A percentile compares a stretch with the other conserved stretches of the same genome.
Conservation (phyloP, 1,139 yeast species). For the Yarrowia galli region DNA sequence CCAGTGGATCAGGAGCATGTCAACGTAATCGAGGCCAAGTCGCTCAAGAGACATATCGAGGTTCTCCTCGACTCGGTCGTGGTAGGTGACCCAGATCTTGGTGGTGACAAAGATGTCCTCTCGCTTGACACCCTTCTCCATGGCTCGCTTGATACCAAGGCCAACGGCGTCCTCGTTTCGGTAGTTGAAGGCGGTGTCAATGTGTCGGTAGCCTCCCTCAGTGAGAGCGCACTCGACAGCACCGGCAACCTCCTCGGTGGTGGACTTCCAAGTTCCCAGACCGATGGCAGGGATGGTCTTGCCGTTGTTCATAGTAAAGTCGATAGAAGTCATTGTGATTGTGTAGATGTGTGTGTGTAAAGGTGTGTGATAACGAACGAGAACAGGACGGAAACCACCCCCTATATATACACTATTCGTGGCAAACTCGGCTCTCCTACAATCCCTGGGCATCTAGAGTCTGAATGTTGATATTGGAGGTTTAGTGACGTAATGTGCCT, state of each 20-base stretch:
- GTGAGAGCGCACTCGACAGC: slow-evolving; percentile 68
- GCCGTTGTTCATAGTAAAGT: slow-evolving; percentile 64
- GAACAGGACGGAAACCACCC: background rate
- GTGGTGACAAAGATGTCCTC: slow-evolving; percentile 79
- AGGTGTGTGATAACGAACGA: slow-evolving; percentile 20
- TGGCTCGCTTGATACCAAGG: slow-evolving; percentile 57
- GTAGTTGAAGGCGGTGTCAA: slow-evolving; percentile 78
- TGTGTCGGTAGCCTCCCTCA: slow-evolving; percentile 75
- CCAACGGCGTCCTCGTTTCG: slow-evolving; percentile 71
- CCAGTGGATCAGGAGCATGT: slow-evolving; percentile 87
- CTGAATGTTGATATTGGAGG: slow-evolving; percentile 31
- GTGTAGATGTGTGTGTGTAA: slow-evolving; percentile 3
- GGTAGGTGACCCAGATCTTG: slow-evolving; percentile 76
- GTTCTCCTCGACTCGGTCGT: slow-evolving; percentile 64
- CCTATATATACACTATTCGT: slow-evolving; percentile 15
- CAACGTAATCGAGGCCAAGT: slow-evolving; percentile 80
- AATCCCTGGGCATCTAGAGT: slow-evolving; percentile 1
- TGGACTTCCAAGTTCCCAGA: slow-evolving; percentile 80
- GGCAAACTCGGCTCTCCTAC: slow-evolving; percentile 20
- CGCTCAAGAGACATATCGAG: slow-evolving; percentile 68
- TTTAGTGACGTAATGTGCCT: slow-evolving; percentile 34
- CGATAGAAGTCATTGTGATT: slow-evolving; percentile 44
- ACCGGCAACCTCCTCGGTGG: slow-evolving; percentile 62
- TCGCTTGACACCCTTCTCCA: slow-evolving; percentile 71
- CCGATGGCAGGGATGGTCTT: slow-evolving; percentile 71